Evolutionary conservation across 2,329 filamentous ascomycete genomes (phyloP), one percentile per base, ranked within the genome.

Genomic region (Penicillium corylophilum): DNA sequence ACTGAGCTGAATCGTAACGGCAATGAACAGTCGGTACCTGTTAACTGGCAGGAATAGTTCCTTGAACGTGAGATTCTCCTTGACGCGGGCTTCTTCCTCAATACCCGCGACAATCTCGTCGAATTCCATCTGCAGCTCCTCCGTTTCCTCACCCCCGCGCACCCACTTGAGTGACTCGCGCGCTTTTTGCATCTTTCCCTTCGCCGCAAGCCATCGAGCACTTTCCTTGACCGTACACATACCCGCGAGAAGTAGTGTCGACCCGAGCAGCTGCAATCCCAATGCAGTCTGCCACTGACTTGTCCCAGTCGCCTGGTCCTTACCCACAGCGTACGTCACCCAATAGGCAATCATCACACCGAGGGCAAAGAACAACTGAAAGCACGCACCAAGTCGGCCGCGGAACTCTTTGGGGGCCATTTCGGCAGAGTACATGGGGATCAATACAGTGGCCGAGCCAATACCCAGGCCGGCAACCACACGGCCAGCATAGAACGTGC

Each of bases 211-310:
- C 78, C 78, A 78, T 42, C 76, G 65, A 1, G 70, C 67, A 48
- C 75, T 78, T 66, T 81, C 79, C 50, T 73, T 76, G 20, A 76
- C 74, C 2, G 79, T 68, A 4, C 79, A 63, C 76, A 80, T 80
- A 0, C 78, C 78, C 16, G 78, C 51, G 0, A 77, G 74, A 7
- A 81, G 61, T 5, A 81, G 62, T 2, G 68, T 77, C 2, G 75
- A 77, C 0, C 77, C 76, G 1, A 81, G 68, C 5, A 81, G 69
- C 57, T 81, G 76, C 15, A 79, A 64, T 1, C 67, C 67, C n/a
- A 69, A 41, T 6, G 79, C 76, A 15, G 81, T 73, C 53, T 79
- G 78, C 79, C 79, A 81, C 60, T 81, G 79, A 8, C 60, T 64
- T 0, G 75, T 76, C 0, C 65, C 68, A 1, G 64, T 39, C 0